Base-by-base conservation (phyloP, 2,329 filamentous ascomycete species). In the Diaporthe citriasiana region DNA sequence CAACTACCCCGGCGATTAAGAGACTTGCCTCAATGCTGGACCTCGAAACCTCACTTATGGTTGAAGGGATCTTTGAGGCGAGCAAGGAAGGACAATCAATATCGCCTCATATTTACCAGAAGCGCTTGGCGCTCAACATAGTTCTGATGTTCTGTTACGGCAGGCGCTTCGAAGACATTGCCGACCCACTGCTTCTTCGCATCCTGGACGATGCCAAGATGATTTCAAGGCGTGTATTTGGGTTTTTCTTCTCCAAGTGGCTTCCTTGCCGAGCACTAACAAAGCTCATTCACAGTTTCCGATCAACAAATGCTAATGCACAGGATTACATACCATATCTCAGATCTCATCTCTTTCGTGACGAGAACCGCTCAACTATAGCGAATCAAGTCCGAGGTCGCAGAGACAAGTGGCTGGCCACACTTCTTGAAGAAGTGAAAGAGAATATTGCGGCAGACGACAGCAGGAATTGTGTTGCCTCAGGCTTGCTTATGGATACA, bases 71-170 rank as follows among this genome's bases (percentile, higher is more conserved):
- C 3, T 60, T 53, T 12, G 7, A 70, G 40, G 72, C 53, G 27
- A 69, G 72, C 65, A 22, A 70, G 38, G 65, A 15, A 50, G 53
- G 45, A 19, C 63, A 53, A 2, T 25, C 65, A 27, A 42, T 73
- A 9, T 70, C 65, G 55, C 72, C 72, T 27, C 72, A 73, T 27
- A 60, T 73, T 15, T 73, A 73, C 25, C 63, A 73, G 55, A 73
- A 73, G 45, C 63, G 65, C 12, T 25, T 73, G 55, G 65, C 72
- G 7, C 65, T 73, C 13, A 73, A 73, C 12, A 9, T 73, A 7
- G 65, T 73, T 19, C 40, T 60, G 1, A 73, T 73, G 65, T 70
- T 73, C 40, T 73, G 65, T 50, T 73, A 73, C 53, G 63, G 42
- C 9, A 63, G 63, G 55, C 42, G 72, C 15, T 73, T 73, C 12